A percentile compares a stretch with the other conserved stretches of the same genome.
Conservation (phyloP, 164 flowering plant genomes). For the Stephania yunnanensis region DNA sequence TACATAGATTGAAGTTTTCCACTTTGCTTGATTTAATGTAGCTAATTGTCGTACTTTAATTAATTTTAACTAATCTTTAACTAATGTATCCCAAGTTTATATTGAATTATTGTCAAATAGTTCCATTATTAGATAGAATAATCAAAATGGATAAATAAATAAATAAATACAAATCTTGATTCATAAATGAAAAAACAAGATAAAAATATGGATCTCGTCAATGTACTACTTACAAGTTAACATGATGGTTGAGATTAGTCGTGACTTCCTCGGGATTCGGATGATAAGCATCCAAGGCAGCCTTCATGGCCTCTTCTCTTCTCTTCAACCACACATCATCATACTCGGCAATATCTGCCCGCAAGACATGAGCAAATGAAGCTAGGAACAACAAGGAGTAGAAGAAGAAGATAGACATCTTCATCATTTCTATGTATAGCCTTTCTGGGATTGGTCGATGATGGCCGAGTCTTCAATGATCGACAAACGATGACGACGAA, state of each 20-base stretch:
- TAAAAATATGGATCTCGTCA: background rate
- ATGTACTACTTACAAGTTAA: constrained; percentile 33
- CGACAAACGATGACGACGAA: too few species aligned
- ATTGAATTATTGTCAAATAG: too few species aligned
- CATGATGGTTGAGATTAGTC: constrained; percentile 29
- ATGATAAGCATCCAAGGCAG: constrained; percentile 26
- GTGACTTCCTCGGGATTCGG: constrained; percentile 48
- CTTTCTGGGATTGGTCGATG: background rate
- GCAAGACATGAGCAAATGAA: constrained; percentile 3
- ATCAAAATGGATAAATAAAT: too few species aligned
- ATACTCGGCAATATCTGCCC: constrained; percentile 31
- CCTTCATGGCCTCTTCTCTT: constrained; percentile 30
- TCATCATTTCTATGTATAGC: background rate
- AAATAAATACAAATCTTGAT: too few species aligned
- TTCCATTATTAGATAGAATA: too few species aligned
- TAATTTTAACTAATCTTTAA: too few species aligned
- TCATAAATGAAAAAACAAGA: background rate
- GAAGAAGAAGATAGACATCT: background rate
- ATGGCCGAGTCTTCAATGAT: too few species aligned
- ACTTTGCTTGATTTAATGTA: too few species aligned
- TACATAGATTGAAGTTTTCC: too few species aligned
- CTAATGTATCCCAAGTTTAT: too few species aligned
- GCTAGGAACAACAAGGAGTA: constrained; percentile 11
- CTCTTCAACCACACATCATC: constrained; percentile 47
- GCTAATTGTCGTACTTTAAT: too few species aligned